Conservation (phyloP, 257 asterid genomes). For the Paraleonurus japonicus region DNA sequence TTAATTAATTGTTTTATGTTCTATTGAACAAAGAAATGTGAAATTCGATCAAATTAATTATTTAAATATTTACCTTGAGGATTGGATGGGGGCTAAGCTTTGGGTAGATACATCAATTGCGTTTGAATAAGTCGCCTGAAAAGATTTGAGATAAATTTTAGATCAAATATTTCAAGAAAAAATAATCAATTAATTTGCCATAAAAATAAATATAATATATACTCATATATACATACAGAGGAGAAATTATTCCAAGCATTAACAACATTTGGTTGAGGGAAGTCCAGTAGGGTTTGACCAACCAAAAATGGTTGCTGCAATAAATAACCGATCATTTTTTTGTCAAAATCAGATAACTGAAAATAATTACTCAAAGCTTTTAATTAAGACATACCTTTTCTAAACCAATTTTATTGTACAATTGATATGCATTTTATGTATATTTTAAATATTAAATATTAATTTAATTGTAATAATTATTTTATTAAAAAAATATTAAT, state of each 20-base stretch:
- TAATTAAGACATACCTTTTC: not conserved
- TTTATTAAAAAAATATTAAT: too few species aligned
- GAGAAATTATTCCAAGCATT: conserved; percentile 23
- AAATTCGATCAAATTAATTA: not conserved
- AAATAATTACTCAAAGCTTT: not conserved
- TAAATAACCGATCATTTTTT: not conserved
- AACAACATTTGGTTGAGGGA: conserved; percentile 13
- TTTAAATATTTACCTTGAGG: conserved; percentile 33
- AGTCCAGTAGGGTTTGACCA: conserved; percentile 24
- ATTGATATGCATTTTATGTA: too few species aligned
- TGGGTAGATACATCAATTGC: not conserved
- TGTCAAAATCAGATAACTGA: not conserved
- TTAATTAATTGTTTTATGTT: too few species aligned
- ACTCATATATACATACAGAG: conserved; percentile 11
- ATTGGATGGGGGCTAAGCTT: conserved; percentile 13
- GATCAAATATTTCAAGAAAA: not conserved
- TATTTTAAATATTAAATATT: too few species aligned
- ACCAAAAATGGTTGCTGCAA: conserved; percentile 28
- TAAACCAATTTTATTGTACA: too few species aligned
- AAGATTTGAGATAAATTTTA: not conserved
- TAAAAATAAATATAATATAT: not conserved
- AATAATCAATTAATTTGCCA: not conserved
- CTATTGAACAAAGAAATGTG: too few species aligned
- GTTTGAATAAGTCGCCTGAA: conserved; percentile 27
- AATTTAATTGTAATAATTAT: too few species aligned